A percentile compares a stretch with the other conserved stretches of the same genome.
phyloP scores from a whole-genome alignment of 2,329 filamentous ascomycete genomes.

The Gremmenia infestans region DNA sequence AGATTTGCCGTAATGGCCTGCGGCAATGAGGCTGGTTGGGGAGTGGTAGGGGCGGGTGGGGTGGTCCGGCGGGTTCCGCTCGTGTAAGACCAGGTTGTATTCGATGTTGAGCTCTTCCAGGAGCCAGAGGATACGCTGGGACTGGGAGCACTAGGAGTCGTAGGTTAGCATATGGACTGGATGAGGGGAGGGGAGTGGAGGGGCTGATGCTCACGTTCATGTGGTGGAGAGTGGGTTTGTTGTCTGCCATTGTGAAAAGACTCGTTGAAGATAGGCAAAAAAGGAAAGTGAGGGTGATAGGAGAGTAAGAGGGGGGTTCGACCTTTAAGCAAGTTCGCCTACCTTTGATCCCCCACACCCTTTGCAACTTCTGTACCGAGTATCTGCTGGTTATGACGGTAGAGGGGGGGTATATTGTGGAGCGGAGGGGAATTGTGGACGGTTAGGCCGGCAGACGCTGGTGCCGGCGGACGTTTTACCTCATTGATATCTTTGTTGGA shows the following conservation, averaged over 20 bases:
- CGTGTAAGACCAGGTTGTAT: conserved; percentile 74
- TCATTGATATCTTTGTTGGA: no score
- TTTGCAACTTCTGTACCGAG: no score
- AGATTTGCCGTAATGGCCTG: conserved; percentile 82
- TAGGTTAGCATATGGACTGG: background rate
- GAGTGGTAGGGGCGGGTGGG: conserved; percentile 43
- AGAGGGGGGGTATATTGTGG: no score
- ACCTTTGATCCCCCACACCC: no score
- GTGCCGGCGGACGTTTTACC: no score
- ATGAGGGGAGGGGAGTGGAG: background rate
- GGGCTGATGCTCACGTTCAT: conserved; percentile 19
- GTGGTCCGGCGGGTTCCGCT: conserved; percentile 50
- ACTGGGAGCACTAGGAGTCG: conserved; percentile 52
- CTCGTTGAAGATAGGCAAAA: background rate
- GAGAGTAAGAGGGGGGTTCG: no score
- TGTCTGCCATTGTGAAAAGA: conserved; percentile 9
- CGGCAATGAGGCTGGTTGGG: conserved; percentile 60
- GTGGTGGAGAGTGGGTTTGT: conserved; percentile 25
- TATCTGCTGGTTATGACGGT: no score
- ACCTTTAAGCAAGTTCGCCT: no score
- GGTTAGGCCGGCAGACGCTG: no score
- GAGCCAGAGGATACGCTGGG: conserved; percentile 64
- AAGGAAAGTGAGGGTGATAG: no score
- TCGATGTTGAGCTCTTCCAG: conserved; percentile 65
- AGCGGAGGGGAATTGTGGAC: no score